A percentile compares a stretch with the other conserved stretches of the same genome.
phyloP scores from a whole-genome alignment of 163 green algal species.

The Scenedesmus sp. region DNA sequence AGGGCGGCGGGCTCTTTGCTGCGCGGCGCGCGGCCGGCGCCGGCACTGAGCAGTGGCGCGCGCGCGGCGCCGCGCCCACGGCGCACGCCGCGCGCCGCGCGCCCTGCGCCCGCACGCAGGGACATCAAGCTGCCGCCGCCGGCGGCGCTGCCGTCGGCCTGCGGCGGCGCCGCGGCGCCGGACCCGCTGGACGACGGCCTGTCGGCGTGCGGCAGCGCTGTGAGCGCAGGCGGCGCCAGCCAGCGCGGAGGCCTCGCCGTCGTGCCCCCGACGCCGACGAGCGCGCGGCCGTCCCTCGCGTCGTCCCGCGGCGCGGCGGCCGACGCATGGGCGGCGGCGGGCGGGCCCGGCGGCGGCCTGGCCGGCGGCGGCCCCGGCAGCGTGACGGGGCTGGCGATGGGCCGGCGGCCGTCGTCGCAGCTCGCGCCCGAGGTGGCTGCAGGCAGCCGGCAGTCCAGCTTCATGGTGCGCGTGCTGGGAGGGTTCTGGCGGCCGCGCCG shows the following conservation, averaged over 20 bases:
- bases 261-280: constrained; percentile 8
- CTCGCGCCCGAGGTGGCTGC: not conserved
- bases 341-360: not conserved
- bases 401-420: constrained; percentile 11
- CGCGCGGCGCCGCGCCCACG: too few species aligned
- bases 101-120: constrained; percentile 2
- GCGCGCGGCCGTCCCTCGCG: not conserved
- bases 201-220: constrained; percentile 5
- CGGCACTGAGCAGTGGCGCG: not conserved
- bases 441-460: constrained; percentile 21
- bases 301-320: constrained; percentile 14
- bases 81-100: too few species aligned
- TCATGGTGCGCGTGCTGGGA: too few species aligned
- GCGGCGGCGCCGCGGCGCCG: not conserved
- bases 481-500: too few species aligned
- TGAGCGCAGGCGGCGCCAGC: not conserved
- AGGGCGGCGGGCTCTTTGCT: not conserved
- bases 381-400: not conserved
- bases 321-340: constrained; percentile 8
- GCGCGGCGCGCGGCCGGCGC: not conserved
- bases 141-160: too few species aligned
- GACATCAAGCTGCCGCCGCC: constrained; percentile 30
- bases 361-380: not conserved
- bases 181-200: constrained; percentile 9
- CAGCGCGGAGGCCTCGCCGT: not conserved